Conservation (phyloP, 306 rosid genomes). For the Acacia confusa region DNA sequence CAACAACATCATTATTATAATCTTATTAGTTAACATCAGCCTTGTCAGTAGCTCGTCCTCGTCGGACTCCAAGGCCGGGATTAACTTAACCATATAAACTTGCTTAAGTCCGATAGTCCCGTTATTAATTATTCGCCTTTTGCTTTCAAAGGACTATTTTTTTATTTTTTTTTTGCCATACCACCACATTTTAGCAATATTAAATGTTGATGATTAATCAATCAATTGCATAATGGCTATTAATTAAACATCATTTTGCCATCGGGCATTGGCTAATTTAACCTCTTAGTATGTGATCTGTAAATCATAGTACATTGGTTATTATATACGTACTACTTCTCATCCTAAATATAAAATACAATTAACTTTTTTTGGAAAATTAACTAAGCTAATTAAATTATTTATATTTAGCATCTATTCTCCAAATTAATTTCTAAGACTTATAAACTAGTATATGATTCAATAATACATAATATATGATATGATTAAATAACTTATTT, state of each 20-base stretch:
- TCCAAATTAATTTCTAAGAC: too few relatives aligned
- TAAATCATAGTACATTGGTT: background rate
- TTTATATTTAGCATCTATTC: too few relatives aligned
- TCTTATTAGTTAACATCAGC: conserved; percentile 31
- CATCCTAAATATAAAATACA: too few relatives aligned
- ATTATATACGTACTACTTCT: too few relatives aligned
- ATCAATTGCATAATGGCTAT: background rate
- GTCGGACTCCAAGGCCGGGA: conserved; percentile 32
- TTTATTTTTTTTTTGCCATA: too few relatives aligned
- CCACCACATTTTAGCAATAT: background rate
- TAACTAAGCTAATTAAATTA: too few relatives aligned
- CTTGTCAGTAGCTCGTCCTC: conserved; percentile 24
- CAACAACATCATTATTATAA: conserved; percentile 30
- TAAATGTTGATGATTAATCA: background rate
- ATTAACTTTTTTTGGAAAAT: too few relatives aligned
- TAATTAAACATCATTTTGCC: conserved; percentile 2
- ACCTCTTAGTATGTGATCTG: conserved; percentile 7
- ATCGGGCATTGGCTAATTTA: conserved; percentile 1
- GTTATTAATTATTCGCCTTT: conserved; percentile 15
- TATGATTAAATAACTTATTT: too few relatives aligned
- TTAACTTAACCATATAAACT: conserved; percentile 22
- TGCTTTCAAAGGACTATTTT: conserved; percentile 17
- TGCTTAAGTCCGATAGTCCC: conserved; percentile 38
- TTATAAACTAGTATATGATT: too few relatives aligned
- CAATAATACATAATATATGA: too few relatives aligned